A percentile compares a stretch with the other conserved stretches of the same genome.
These are phyloP conservation scores for Cephaloascus albidus DNA, from an alignment of 805 yeast species.

Conservation along the genomic window DNA sequence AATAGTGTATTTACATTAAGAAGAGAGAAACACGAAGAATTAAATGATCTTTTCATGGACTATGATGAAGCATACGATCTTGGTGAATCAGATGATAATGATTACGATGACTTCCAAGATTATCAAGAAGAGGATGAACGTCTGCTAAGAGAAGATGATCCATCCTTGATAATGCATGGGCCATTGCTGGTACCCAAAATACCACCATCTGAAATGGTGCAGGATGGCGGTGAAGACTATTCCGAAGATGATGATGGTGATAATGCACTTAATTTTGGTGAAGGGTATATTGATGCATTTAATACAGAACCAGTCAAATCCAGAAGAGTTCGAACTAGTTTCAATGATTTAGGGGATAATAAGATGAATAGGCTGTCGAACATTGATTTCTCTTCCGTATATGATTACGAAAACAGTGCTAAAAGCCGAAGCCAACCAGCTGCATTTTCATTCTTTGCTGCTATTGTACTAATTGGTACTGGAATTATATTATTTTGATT, in stretches of 20 bases:
- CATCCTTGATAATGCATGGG: background rate
- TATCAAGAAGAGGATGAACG: conserved; percentile 1
- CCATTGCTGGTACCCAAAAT: background rate
- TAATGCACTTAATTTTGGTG: no score
- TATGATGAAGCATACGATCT: conserved; percentile 9
- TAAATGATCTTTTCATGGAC: no score
- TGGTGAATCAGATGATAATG: conserved; percentile 8
- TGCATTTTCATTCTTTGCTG: background rate
- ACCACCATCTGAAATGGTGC: no score
- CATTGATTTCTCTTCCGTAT: background rate
- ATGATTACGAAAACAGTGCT: background rate
- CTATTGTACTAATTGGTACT: background rate
- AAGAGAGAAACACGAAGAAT: no score
- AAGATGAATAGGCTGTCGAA: background rate
- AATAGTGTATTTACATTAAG: no score
- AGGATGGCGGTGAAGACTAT: background rate
- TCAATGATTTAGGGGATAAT: background rate
- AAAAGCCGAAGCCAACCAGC: background rate
- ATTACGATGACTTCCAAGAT: conserved; percentile 5
- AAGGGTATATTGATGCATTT: background rate
- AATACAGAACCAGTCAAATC: background rate
- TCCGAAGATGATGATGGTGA: background rate
- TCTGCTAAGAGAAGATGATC: conserved; percentile 4
- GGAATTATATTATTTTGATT: background rate
- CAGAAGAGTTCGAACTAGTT: background rate